phyloP scores from a whole-genome alignment of 208 protist species.

The Giardia duodenalis region DNA sequence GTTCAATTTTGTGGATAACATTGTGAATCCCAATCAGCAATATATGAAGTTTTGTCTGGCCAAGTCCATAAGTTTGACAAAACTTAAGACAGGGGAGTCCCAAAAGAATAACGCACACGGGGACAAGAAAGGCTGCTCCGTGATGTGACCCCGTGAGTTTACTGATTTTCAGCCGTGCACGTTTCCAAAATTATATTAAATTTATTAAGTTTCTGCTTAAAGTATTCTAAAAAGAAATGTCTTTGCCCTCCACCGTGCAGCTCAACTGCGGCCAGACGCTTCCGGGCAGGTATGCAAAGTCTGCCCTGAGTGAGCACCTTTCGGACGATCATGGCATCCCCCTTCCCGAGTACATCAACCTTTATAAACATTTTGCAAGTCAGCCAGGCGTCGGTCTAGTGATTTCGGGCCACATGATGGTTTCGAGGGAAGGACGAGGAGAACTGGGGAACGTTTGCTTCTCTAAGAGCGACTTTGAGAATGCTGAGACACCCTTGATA shows the following conservation, averaged over 20 bases:
- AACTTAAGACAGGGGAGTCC: too few species aligned
- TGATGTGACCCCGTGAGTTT: too few species aligned
- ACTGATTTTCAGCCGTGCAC: too few species aligned
- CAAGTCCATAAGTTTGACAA: too few species aligned
- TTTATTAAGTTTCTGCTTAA: too few species aligned
- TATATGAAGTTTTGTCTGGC: too few species aligned
- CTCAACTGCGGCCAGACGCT: not conserved
- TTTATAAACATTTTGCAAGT: not conserved
- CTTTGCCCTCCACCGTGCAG: too few species aligned
- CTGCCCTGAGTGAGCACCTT: not conserved
- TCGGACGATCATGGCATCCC: not conserved
- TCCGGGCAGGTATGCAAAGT: not conserved
- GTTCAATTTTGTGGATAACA: not conserved
- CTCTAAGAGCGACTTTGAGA: not conserved
- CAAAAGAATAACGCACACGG: too few species aligned
- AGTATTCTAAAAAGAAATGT: too few species aligned
- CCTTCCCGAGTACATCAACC: not conserved
- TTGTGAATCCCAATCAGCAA: not conserved
- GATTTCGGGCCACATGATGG: not conserved
- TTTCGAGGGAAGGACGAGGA: not conserved
- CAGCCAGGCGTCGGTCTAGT: not conserved
- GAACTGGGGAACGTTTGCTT: not conserved
- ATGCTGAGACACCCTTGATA: not conserved
- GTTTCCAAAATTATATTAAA: too few species aligned
- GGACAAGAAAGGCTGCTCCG: too few species aligned